Evolutionary conservation across 305 asterid genomes (phyloP), one percentile per base, ranked within the genome.

Genomic region (Solanum hybrid): DNA sequence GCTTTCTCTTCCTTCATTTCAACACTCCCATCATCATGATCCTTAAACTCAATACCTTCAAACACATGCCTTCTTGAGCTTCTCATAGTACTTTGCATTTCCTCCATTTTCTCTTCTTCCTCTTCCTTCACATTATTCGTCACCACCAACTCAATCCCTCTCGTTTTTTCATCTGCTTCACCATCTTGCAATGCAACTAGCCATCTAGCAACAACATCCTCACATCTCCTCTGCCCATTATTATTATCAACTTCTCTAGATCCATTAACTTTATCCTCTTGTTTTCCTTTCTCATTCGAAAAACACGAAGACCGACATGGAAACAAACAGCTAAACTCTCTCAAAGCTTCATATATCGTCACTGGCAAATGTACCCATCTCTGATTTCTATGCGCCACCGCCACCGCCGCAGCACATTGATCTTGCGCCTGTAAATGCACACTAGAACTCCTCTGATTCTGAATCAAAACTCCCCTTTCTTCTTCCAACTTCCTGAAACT

Each of bases 341-440:
- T 92, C 87, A 97, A 89, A 24, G 97, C 97, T 92, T 97, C 99
- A 80, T 98, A 96, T 80, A 97, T 96, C 16, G 99, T 95, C 46
- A 94, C 86, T 0, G 99, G 99, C 90, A 97, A 89, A 89, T 97
- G 98, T 8, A 96, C 99, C 99, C 99, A 95, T 46, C 95, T 96
- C 94, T 97, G 99, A 73, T 95, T 96, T 91, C 98, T 87, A 87
- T 95, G 95, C 8, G 93, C 67, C 67, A 57, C n/a, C 67, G 64
- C 64, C 3, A 46, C 94, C 94, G 9, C 87, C 8, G 94, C 94
- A 92, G 75, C 75, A 46, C 95, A 92, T 24, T 94, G 96, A 76
- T 90, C 95, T 80, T 86, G 93, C n/a, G 33, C 4, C 87, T 93
- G 96, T 90, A 89, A 89, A 91, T 93, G 95, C 51, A 92, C 92